phyloP scores from a whole-genome alignment of 2,329 filamentous ascomycete genomes.

The Endothia cerciana region DNA sequence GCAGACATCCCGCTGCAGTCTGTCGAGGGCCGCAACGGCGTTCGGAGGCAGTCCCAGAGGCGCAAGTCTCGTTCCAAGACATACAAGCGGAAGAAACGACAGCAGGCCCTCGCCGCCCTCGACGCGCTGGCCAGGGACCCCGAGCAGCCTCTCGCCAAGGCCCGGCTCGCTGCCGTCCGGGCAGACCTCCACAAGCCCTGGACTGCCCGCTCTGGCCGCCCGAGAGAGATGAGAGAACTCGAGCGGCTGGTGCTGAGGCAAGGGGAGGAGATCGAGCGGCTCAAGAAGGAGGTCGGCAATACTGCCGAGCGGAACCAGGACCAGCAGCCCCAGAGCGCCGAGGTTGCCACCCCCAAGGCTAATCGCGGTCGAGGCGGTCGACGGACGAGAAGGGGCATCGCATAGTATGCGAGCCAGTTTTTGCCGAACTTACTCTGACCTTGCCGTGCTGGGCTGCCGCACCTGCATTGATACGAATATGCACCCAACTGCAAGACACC shows the following conservation, averaged over 20 bases:
- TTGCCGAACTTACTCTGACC: background rate
- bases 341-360: background rate
- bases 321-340: background rate
- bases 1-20: constrained; percentile 3
- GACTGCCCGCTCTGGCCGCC: background rate
- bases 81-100: constrained; percentile 15
- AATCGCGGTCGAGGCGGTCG: background rate
- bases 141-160: background rate
- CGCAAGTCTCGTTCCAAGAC: background rate
- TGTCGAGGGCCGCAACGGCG: constrained; percentile 1
- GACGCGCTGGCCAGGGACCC: background rate
- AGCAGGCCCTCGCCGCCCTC: background rate
- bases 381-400: background rate
- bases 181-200: background rate
- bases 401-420: constrained; percentile 13
- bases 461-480: background rate
- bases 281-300: constrained; percentile 7
- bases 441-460: background rate
- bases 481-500: background rate
- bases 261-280: background rate
- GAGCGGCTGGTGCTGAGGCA: constrained; percentile 3
- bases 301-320: background rate
- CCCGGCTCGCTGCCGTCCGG: background rate
- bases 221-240: background rate
- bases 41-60: background rate